Percentiles rank a stretch among this genome's conserved stretches.
These are phyloP conservation scores for Debaryomyces maramus DNA, from an alignment of 805 yeast genomes.

Conservation along the genomic window DNA sequence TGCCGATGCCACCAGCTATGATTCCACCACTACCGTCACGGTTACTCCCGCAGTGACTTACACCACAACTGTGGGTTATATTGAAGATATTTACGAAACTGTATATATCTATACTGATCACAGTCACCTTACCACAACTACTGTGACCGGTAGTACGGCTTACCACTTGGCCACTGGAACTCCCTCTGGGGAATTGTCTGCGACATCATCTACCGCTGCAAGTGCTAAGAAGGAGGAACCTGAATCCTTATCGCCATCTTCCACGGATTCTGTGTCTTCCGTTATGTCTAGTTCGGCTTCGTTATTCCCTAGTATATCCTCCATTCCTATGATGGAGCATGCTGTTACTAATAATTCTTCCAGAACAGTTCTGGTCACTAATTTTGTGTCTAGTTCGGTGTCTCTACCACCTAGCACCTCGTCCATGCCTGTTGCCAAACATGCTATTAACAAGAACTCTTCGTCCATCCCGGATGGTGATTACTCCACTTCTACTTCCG, in stretches of 20 bases:
- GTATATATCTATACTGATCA: constrained; percentile 31
- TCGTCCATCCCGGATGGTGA: constrained; percentile 20
- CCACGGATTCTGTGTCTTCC: not conserved
- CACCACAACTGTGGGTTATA: constrained; percentile 27
- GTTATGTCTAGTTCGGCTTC: too few species aligned
- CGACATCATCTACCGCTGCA: constrained; percentile 7
- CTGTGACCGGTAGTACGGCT: constrained; percentile 19
- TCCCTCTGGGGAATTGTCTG: not conserved
- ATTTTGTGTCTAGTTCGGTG: too few species aligned
- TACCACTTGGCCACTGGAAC: constrained; percentile 7
- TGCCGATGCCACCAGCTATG: constrained; percentile 13
- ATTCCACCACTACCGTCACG: constrained; percentile 24
- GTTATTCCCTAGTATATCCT: not conserved
- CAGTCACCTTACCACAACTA: constrained; percentile 32
- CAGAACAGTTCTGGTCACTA: too few species aligned
- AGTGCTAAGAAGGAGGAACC: not conserved
- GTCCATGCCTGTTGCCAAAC: not conserved
- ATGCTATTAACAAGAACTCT: constrained; percentile 8
- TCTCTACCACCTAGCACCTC: too few species aligned
- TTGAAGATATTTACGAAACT: constrained; percentile 27
- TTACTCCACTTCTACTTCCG: constrained; percentile 20
- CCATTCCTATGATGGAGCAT: too few species aligned
- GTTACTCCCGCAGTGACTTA: constrained; percentile 30
- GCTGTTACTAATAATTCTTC: too few species aligned
- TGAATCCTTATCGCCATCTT: too few species aligned